phyloP scores from a whole-genome alignment of 805 yeast genomes.

The Wickerhamomyces chaumierensis region DNA sequence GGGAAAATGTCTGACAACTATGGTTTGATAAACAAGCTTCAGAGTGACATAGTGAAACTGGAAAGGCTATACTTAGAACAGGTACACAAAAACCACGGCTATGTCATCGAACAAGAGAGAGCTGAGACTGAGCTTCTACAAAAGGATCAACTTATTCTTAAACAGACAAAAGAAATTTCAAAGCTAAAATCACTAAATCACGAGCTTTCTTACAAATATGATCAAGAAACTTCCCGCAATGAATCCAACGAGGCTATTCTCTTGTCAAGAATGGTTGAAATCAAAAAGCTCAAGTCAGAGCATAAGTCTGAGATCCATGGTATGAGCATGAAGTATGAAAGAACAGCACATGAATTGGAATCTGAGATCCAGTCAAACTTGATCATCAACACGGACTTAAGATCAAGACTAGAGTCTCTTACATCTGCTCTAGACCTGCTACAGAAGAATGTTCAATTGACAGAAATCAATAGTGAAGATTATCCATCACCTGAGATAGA shows the following conservation, averaged over 20 bases:
- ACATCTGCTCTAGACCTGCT: too few relatives aligned
- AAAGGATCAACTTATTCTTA: constrained; percentile 16
- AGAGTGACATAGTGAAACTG: constrained; percentile 1
- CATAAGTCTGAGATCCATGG: neutral
- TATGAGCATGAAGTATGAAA: too few relatives aligned
- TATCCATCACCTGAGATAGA: too few relatives aligned
- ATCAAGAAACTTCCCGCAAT: neutral
- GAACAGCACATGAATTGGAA: too few relatives aligned
- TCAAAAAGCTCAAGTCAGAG: constrained; percentile 4
- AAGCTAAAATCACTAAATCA: constrained; percentile 7
- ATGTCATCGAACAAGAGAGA: constrained; percentile 24
- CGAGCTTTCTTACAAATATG: constrained; percentile 6
- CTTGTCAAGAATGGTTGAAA: neutral
- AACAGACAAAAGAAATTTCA: constrained; percentile 4
- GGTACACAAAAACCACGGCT: constrained; percentile 17
- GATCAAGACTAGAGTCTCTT: too few relatives aligned
- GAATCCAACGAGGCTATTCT: neutral
- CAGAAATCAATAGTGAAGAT: too few relatives aligned
- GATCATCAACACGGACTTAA: too few relatives aligned
- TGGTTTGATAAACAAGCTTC: neutral
- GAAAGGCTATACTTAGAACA: constrained; percentile 14
- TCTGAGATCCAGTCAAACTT: too few relatives aligned
- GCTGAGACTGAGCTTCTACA: constrained; percentile 22
- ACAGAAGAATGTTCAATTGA: too few relatives aligned
- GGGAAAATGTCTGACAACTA: neutral